Evolutionary conservation across 345 rosid species (phyloP).

Genomic region (Camelina neglecta): DNA sequence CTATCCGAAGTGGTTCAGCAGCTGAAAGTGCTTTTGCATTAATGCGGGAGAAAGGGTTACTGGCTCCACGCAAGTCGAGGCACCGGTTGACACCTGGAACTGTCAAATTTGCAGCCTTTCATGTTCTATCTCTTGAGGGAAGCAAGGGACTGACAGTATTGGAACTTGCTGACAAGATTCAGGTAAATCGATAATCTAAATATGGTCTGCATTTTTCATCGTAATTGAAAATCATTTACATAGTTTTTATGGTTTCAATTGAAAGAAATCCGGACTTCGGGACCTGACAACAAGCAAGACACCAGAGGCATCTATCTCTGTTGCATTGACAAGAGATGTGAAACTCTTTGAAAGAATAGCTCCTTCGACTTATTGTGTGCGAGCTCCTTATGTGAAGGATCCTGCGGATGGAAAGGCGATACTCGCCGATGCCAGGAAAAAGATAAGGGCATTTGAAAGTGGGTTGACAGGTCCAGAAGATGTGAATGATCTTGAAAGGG

Average conservation of each 20-base stretch:
- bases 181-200: slow-evolving; percentile 54
- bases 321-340: slow-evolving; percentile 97
- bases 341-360: slow-evolving; percentile 99
- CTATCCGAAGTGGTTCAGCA: slow-evolving; percentile 93
- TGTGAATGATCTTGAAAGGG: slow-evolving; percentile 86
- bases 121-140: slow-evolving; percentile 98
- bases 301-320: slow-evolving; percentile 99
- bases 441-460: slow-evolving; percentile 89
- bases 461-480: slow-evolving; percentile 85
- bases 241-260: slow-evolving; percentile 31
- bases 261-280: slow-evolving; percentile 95
- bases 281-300: slow-evolving; percentile 97
- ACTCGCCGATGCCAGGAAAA: slow-evolving; percentile 89
- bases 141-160: slow-evolving; percentile 88
- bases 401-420: slow-evolving; percentile 93
- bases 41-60: slow-evolving; percentile 94
- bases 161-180: slow-evolving; percentile 98
- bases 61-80: slow-evolving; percentile 90
- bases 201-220: slow-evolving; percentile 2
- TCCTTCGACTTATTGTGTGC: slow-evolving; percentile 97
- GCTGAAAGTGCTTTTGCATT: slow-evolving; percentile 90
- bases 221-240: neutral
- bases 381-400: slow-evolving; percentile 90
- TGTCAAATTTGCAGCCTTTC: slow-evolving; percentile 99
- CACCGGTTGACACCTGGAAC: slow-evolving; percentile 99